Conservation (phyloP, 2,329 filamentous ascomycete genomes). For the Neoscytalidium dimidiatum region DNA sequence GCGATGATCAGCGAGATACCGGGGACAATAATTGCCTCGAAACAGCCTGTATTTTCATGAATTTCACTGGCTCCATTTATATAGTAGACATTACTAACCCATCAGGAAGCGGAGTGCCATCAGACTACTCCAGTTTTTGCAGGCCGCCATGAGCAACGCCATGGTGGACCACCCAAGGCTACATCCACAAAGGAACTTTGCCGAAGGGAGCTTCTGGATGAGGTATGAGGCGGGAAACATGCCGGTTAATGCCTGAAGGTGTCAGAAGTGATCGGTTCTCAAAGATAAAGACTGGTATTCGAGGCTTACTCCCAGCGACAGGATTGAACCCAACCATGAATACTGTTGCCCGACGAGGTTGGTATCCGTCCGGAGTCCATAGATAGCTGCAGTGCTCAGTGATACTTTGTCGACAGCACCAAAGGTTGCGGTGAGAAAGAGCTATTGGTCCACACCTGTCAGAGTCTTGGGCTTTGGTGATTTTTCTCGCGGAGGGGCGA, state of each 20-base stretch:
- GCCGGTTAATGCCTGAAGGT: neutral
- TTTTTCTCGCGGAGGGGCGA: no score
- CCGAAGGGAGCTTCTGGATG: constrained; percentile 17
- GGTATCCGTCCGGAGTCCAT: constrained; percentile 52
- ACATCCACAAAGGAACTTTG: constrained; percentile 14
- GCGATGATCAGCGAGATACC: constrained; percentile 39
- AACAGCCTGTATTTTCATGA: constrained; percentile 20
- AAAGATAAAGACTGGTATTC: neutral
- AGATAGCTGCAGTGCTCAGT: constrained; percentile 50
- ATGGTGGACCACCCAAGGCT: constrained; percentile 14
- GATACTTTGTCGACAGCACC: constrained; percentile 47
- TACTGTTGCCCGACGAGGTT: constrained; percentile 50
- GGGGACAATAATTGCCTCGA: constrained; percentile 39
- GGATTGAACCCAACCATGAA: constrained; percentile 63
- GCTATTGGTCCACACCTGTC: neutral
- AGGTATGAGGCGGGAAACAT: constrained; percentile 19
- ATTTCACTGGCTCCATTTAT: neutral
- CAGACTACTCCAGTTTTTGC: constrained; percentile 15
- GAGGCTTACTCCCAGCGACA: constrained; percentile 43
- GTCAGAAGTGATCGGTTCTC: neutral
- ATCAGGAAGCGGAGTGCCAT: constrained; percentile 33
- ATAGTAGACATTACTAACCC: neutral
- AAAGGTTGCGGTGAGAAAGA: constrained; percentile 22
- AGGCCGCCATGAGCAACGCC: constrained; percentile 27
- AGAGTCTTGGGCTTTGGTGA: no score